phyloP scores from a whole-genome alignment of 768 basidiomycete genomes.

The Rhodocollybia butyracea region DNA sequence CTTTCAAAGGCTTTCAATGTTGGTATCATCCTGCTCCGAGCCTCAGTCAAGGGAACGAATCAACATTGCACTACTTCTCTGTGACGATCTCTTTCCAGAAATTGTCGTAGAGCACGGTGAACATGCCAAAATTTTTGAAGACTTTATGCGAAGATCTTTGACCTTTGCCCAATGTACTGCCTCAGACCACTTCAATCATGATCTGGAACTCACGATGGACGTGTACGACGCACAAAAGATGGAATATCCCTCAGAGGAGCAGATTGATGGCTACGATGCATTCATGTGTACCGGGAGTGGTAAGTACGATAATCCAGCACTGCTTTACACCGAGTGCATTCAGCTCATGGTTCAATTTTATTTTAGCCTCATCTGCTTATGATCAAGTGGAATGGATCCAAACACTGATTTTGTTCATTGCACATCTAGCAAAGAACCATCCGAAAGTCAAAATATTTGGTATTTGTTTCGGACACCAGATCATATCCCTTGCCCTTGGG shows the following conservation, averaged over 20 bases:
- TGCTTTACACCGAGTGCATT: no score
- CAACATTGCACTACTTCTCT: constrained; percentile 63
- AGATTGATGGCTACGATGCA: constrained; percentile 58
- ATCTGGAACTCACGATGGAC: constrained; percentile 50
- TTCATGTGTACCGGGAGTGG: constrained; percentile 84
- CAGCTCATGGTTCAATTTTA: not conserved
- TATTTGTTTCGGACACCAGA: constrained; percentile 94
- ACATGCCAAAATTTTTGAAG: constrained; percentile 51
- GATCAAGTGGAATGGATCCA: constrained; percentile 76
- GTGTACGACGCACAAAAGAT: constrained; percentile 57
- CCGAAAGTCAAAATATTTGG: constrained; percentile 72
- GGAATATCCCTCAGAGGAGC: constrained; percentile 56
- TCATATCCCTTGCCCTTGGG: constrained; percentile 75
- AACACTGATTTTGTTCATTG: constrained; percentile 57
- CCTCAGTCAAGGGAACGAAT: no score
- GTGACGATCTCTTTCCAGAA: constrained; percentile 51
- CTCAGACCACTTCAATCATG: constrained; percentile 25
- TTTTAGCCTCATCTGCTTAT: constrained; percentile 70
- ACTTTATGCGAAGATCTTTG: constrained; percentile 38
- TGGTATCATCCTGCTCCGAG: no score
- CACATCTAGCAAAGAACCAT: constrained; percentile 43
- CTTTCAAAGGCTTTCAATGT: no score
- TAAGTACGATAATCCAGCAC: constrained; percentile 29
- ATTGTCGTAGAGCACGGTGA: constrained; percentile 49
- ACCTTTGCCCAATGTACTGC: no score